Evolutionary conservation across 441 rosid genomes (phyloP).

Genomic region (Geranium incanum): DNA sequence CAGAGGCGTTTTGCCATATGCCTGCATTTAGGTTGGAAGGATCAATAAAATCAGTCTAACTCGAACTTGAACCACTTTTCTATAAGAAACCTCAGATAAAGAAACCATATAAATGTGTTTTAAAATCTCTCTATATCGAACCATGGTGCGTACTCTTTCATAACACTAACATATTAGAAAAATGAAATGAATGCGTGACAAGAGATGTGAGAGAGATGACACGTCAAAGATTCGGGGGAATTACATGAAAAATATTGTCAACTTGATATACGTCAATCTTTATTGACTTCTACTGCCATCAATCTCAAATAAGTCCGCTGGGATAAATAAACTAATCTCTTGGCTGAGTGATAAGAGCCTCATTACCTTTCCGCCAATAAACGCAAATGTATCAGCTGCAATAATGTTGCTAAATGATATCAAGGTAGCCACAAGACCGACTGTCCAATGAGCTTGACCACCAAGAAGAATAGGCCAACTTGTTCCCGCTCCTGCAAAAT

Average conservation of each 20-base stretch:
- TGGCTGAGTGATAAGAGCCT: constrained; percentile 1
- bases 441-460: constrained; percentile 93
- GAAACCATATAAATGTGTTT: not conserved
- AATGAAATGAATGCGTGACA: not conserved
- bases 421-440: constrained; percentile 92
- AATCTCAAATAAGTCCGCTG: not conserved
- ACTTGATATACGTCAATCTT: not conserved
- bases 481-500: constrained; percentile 52
- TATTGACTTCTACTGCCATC: not conserved
- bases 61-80: not conserved
- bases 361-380: constrained; percentile 87
- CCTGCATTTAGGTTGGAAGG: constrained; percentile 34
- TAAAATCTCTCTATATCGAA: not conserved
- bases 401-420: constrained; percentile 72
- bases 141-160: not conserved
- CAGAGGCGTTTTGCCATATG: constrained; percentile 78
- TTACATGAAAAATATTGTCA: not conserved
- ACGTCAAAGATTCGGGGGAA: not conserved
- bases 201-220: not conserved
- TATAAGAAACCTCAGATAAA: not conserved
- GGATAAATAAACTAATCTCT: not conserved
- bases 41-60: not conserved
- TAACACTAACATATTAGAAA: not conserved
- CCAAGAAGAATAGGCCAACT: constrained; percentile 82
- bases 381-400: constrained; percentile 86